These are phyloP conservation scores for Ophiostoma ulmi DNA, from an alignment of 2,329 filamentous ascomycete genomes.

Conservation along the genomic window DNA sequence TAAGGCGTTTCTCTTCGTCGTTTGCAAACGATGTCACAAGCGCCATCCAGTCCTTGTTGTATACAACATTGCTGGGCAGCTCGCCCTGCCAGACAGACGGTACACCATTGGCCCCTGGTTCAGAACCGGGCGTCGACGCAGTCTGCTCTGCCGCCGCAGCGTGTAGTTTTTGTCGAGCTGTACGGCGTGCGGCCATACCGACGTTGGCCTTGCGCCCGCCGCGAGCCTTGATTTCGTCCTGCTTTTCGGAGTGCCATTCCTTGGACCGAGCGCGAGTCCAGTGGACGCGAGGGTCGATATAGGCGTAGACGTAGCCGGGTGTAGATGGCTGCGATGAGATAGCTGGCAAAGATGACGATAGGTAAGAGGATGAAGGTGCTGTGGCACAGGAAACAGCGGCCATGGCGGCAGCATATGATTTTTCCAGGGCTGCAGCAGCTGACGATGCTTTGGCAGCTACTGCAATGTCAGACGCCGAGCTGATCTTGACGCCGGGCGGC, in stretches of 20 bases:
- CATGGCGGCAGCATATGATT: background rate
- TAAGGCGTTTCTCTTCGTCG: slow-evolving; percentile 16
- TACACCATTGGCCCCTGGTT: background rate
- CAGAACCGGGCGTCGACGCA: too few species aligned
- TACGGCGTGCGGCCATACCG: slow-evolving; percentile 41
- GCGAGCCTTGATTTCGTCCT: slow-evolving; percentile 46
- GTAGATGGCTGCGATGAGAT: background rate
- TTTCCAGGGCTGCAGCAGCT: background rate
- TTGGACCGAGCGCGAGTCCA: slow-evolving; percentile 41
- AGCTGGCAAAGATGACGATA: background rate
- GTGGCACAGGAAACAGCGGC: background rate
- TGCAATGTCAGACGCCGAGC: slow-evolving; percentile 22
- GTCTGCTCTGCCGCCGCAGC: background rate
- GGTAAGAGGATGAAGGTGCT: background rate
- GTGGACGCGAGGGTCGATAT: slow-evolving; percentile 49
- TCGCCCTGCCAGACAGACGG: slow-evolving; percentile 28
- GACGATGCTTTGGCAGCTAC: background rate
- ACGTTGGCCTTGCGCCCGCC: slow-evolving; percentile 48
- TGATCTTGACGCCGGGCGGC: slow-evolving; percentile 27
- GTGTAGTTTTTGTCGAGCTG: slow-evolving; percentile 27
- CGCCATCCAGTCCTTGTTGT: slow-evolving; percentile 21
- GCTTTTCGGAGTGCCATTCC: slow-evolving; percentile 46
- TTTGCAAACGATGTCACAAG: slow-evolving; percentile 18
- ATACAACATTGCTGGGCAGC: slow-evolving; percentile 18
- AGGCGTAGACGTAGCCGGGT: slow-evolving; percentile 34